Base-by-base conservation (phyloP, 2,329 filamentous ascomycete species). In the Penicillium sp. region DNA sequence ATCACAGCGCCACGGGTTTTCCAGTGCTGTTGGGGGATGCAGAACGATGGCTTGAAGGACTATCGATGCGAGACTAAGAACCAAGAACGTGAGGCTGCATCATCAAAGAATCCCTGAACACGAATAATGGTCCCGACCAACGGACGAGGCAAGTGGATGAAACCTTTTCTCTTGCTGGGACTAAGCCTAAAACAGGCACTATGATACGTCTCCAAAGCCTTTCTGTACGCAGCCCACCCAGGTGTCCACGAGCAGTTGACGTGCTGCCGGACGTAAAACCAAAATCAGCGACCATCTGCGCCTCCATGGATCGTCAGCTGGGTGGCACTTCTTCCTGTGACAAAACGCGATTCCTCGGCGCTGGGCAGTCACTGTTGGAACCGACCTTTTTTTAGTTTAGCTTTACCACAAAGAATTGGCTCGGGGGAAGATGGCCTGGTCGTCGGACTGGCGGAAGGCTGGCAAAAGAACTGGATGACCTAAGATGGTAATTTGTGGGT, bases 251-350 rank as follows among this genome's bases (percentile, higher is more conserved):
- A 45, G 51, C 29, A 21, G 38, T 50, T 53, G 49, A 53, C 49
- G 47, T 38, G 56, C 56, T 48, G 49, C 47, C 50, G 47, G 51
- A 52, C 61, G 48, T 26, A 30, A 44, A 62, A 56, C 56, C 56
- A 38, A 60, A 63, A 58, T 54, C 53, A 61, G 55, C 62, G 50
- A 35, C 52, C 19, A 17, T 53, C 52, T 64, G 62, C 62, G 56
- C 62, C 62, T 64, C 50, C 48, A 55, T 50, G 62, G 58, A 59
- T 64, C 58, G 53, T 63, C 55, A 56, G 58, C 58, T 57, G 53
- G 53, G 53, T 61, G 61, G 61, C 51, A 31, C 58, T 41, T 45
- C 21, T 49, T 17, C 47, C 31, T 56, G 45, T 51, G 55, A 58
- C 46, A 58, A 41, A 49, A 48, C 26, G 13, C 41, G 31, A 48